Conservation (phyloP, 2,329 filamentous ascomycete species). For the Emergomyces pasteurianus region DNA sequence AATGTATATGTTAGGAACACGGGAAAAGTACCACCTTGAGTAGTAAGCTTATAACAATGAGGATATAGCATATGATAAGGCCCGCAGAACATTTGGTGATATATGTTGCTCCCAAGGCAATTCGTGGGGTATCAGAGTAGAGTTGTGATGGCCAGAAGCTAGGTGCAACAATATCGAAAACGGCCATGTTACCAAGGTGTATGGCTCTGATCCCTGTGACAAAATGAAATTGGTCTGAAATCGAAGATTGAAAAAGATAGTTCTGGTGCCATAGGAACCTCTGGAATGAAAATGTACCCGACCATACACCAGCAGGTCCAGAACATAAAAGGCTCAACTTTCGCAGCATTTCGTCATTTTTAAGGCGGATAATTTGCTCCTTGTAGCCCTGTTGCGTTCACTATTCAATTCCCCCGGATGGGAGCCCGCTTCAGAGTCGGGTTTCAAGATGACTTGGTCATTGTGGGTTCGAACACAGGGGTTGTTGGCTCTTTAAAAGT, state of each 20-base stretch:
- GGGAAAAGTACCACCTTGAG: neutral
- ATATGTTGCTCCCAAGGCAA: slow-evolving; percentile 6
- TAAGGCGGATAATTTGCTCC: slow-evolving; percentile 18
- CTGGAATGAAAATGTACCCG: slow-evolving; percentile 45
- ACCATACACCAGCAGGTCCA: slow-evolving; percentile 37
- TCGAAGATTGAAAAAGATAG: slow-evolving; percentile 53
- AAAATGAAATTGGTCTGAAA: slow-evolving; percentile 54
- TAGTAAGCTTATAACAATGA: slow-evolving; percentile 8
- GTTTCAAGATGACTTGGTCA: neutral
- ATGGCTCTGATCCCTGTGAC: slow-evolving; percentile 46
- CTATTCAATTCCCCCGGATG: neutral
- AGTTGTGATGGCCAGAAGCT: slow-evolving; percentile 26
- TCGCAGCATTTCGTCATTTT: slow-evolving; percentile 35
- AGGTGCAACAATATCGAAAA: slow-evolving; percentile 49
- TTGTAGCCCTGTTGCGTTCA: neutral
- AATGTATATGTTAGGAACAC: neutral
- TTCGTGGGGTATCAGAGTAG: slow-evolving; percentile 15
- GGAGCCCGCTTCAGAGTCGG: neutral
- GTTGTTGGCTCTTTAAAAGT: slow-evolving; percentile 3
- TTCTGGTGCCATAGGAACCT: slow-evolving; percentile 60
- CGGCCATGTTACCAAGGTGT: slow-evolving; percentile 54
- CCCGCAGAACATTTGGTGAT: slow-evolving; percentile 7
- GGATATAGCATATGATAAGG: slow-evolving; percentile 8
- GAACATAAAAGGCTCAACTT: slow-evolving; percentile 43
- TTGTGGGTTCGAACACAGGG: neutral